Conservation (phyloP, 108 stramenopile species). For the Seminavis robusta region DNA sequence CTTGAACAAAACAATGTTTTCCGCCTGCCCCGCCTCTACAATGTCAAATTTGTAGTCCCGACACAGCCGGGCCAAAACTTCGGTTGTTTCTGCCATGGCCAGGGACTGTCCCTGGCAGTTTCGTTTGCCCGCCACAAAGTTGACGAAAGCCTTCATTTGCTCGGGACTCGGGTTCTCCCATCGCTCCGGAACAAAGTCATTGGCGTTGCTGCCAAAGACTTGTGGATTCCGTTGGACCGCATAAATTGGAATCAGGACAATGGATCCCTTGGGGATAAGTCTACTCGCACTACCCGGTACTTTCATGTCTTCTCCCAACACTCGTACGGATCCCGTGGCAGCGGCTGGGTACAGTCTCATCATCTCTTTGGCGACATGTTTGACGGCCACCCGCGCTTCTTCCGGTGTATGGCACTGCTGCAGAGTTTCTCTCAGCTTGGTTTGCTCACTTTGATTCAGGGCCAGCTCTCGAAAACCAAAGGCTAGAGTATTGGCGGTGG, state of each 20-base stretch:
- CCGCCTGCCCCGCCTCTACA: constrained; percentile 1
- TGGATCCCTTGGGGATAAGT: constrained; percentile 40
- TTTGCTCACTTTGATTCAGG: neutral
- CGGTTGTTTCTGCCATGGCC: constrained; percentile 35
- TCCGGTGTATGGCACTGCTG: neutral
- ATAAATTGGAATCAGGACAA: too few relatives aligned
- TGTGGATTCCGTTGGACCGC: constrained; percentile 9
- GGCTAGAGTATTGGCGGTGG: constrained; percentile 3
- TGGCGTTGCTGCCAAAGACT: constrained; percentile 10
- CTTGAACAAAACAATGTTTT: too few relatives aligned
- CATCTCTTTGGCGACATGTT: neutral
- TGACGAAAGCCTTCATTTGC: constrained; percentile 1
- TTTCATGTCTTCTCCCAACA: neutral
- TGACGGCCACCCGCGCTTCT: neutral
- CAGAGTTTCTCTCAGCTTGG: neutral
- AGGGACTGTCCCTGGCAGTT: constrained; percentile 24
- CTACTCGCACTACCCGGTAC: too few relatives aligned
- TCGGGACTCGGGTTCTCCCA: constrained; percentile 15
- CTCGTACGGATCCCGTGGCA: neutral
- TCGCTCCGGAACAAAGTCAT: constrained; percentile 16
- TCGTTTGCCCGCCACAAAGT: constrained; percentile 11
- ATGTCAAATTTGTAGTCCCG: constrained; percentile 29
- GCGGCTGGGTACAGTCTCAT: neutral
- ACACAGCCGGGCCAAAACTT: constrained; percentile 34
- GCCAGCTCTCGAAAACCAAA: neutral